Evolutionary conservation across 805 yeast species (phyloP).

Genomic region (Lachancea sp.): DNA sequence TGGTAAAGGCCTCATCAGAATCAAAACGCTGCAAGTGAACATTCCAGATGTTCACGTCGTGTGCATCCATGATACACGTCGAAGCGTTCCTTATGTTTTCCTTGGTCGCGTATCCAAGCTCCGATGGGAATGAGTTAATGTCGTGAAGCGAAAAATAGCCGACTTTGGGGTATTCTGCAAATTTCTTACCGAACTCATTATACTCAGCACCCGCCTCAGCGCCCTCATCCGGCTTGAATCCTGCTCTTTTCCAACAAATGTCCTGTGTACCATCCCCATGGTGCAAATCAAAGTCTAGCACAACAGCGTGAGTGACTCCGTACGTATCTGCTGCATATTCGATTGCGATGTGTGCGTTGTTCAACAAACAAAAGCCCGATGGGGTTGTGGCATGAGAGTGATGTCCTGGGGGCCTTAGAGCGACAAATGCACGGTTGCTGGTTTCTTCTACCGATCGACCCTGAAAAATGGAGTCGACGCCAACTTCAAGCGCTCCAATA

Average conservation of each 20-base stretch:
- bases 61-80: conserved; percentile 67
- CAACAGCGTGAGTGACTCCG: conserved; percentile 72
- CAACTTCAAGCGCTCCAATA: conserved; percentile 67
- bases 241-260: conserved; percentile 71
- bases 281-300: conserved; percentile 76
- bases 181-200: conserved; percentile 43
- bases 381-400: conserved; percentile 82
- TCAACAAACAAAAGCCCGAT: conserved; percentile 75
- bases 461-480: conserved; percentile 49
- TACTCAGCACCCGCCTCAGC: conserved; percentile 32
- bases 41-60: conserved; percentile 76
- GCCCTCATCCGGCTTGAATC: conserved; percentile 29
- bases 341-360: conserved; percentile 74
- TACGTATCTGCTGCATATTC: conserved; percentile 63
- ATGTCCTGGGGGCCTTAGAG: conserved; percentile 80
- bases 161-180: conserved; percentile 47
- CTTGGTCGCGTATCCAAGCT: conserved; percentile 65
- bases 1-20: conserved; percentile 57
- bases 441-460: conserved; percentile 31
- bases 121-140: conserved; percentile 81
- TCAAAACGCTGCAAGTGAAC: conserved; percentile 67
- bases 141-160: conserved; percentile 84
- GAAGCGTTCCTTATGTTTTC: conserved; percentile 70
- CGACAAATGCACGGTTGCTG: conserved; percentile 51
- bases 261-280: conserved; percentile 91